Evolutionary conservation across 176 grass and related monocot genomes (phyloP).

Genomic region (Ensete glaucum): DNA sequence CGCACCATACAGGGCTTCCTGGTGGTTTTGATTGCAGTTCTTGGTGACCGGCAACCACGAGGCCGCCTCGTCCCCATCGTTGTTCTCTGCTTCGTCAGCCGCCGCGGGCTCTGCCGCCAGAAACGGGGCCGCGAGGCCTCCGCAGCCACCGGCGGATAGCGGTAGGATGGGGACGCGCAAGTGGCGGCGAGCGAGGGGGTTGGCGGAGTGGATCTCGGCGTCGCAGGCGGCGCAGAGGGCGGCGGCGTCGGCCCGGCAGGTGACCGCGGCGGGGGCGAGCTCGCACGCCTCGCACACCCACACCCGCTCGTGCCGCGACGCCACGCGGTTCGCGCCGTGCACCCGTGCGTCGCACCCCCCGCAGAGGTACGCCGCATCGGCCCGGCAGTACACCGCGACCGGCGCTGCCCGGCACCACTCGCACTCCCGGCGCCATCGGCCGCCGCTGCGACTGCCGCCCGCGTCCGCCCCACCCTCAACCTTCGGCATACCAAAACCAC

Average conservation of each 20-base stretch:
- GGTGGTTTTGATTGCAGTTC: neutral
- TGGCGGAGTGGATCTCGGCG: constrained; percentile 50
- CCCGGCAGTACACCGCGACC: constrained; percentile 56
- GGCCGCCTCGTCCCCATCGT: constrained; percentile 28
- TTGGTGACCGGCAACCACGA: constrained; percentile 29
- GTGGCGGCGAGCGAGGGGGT: constrained; percentile 51
- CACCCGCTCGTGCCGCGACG: constrained; percentile 59
- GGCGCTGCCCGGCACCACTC: constrained; percentile 37
- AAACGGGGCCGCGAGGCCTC: neutral
- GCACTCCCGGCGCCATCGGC: constrained; percentile 29
- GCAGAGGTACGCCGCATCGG: constrained; percentile 65
- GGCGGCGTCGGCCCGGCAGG: constrained; percentile 38
- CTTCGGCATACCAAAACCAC: neutral
- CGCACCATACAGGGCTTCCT: constrained; percentile 12
- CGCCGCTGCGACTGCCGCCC: neutral
- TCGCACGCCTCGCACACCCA: constrained; percentile 50
- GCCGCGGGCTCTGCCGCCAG: neutral
- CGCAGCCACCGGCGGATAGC: neutral
- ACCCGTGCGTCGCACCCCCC: constrained; percentile 45
- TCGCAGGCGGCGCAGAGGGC: constrained; percentile 52
- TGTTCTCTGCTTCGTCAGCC: constrained; percentile 2
- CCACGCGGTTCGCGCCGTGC: constrained; percentile 52
- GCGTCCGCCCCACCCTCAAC: neutral
- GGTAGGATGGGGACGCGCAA: constrained; percentile 40
- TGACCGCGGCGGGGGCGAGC: constrained; percentile 29